Evolutionary conservation across 805 yeast species (phyloP).

Genomic region (Zygosaccharomyces siamensis): DNA sequence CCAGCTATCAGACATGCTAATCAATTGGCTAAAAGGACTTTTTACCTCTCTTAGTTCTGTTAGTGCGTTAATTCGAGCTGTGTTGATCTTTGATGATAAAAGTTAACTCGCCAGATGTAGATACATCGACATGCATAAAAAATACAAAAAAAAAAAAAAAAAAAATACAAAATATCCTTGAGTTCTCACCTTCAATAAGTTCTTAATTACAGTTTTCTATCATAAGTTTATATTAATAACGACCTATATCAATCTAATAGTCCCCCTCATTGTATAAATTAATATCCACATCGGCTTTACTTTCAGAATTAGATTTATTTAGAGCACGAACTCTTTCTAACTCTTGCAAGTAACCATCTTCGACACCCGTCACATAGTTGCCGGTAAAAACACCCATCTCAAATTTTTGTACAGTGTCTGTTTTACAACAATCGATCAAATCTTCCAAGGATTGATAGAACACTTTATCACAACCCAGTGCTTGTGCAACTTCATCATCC

Average conservation of each 20-base stretch:
- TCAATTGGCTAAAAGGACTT: not conserved
- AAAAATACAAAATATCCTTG: not conserved
- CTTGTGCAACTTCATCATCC: conserved; percentile 68
- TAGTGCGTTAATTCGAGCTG: not conserved
- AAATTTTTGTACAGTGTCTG: conserved; percentile 47
- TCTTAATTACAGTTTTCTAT: conserved; percentile 8
- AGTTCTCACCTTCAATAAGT: not conserved
- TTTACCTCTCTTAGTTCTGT: not conserved
- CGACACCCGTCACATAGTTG: conserved; percentile 88
- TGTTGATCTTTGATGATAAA: not conserved
- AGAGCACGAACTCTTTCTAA: conserved; percentile 77
- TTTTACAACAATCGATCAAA: conserved; percentile 70
- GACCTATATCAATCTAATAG: conserved; percentile 30
- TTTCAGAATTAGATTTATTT: conserved; percentile 53
- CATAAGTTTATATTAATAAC: not conserved
- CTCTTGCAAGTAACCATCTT: conserved; percentile 72
- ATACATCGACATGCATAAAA: not conserved
- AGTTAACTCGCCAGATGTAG: not conserved
- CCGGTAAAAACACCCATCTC: conserved; percentile 98
- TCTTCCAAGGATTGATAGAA: conserved; percentile 84
- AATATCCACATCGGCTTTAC: conserved; percentile 73
- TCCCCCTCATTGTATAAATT: conserved; percentile 59
- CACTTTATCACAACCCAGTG: conserved; percentile 85
- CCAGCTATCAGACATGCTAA: conserved; percentile 3
- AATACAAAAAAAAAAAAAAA: no score